phyloP scores from a whole-genome alignment of 139 green algal genomes.

The Astrephomene gubernaculifera region DNA sequence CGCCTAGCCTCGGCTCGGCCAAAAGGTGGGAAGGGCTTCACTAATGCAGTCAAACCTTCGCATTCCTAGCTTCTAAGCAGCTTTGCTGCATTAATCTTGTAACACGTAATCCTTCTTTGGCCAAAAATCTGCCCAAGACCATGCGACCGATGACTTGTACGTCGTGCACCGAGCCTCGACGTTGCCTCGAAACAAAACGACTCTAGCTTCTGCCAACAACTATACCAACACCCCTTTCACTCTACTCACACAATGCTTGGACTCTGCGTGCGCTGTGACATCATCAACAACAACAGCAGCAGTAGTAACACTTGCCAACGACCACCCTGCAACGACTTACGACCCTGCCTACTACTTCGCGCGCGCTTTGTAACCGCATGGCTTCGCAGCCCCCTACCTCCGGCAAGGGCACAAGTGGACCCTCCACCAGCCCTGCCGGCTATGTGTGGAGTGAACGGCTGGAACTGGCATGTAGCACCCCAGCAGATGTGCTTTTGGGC shows the following conservation, averaged over 20 bases:
- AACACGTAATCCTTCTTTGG: too few species aligned
- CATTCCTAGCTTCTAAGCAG: too few species aligned
- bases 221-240: background rate
- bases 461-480: background rate
- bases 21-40: too few species aligned
- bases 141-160: background rate
- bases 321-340: background rate
- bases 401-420: background rate
- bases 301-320: background rate
- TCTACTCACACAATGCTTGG: background rate
- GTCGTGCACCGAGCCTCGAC: background rate
- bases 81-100: too few species aligned
- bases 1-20: too few species aligned
- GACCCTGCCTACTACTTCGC: too few species aligned
- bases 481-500: background rate
- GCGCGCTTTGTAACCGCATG: too few species aligned
- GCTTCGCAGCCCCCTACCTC: background rate
- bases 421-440: background rate
- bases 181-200: background rate
- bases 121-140: too few species aligned
- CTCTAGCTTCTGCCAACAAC: background rate
- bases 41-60: too few species aligned
- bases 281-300: background rate
- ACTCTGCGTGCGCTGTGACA: background rate
- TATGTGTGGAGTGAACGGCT: conserved; percentile 22